These are phyloP conservation scores for Paramecium tetraurelia DNA, from an alignment of 73 alveolate genomes.

Conservation along the genomic window DNA sequence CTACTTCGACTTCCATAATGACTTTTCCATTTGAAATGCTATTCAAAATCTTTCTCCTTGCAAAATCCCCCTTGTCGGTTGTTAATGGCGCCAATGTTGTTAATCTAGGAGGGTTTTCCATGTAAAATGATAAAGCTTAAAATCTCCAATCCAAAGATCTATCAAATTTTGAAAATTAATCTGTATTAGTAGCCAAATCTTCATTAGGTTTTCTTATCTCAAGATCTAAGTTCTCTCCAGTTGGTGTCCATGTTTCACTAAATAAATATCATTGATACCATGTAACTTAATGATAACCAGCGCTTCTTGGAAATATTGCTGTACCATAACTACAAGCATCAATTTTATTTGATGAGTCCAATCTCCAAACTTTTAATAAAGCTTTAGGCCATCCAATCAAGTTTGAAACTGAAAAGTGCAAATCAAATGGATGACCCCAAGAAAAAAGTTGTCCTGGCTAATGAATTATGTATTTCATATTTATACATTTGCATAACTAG, in stretches of 20 bases:
- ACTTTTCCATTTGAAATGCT: slow-evolving; percentile 66
- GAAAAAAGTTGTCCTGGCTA: slow-evolving; percentile 67
- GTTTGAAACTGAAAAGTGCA: slow-evolving; percentile 75
- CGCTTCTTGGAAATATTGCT: slow-evolving; percentile 68
- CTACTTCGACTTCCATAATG: slow-evolving; percentile 61
- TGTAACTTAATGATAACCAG: slow-evolving; percentile 81
- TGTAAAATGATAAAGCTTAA: slow-evolving; percentile 32
- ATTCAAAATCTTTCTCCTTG: slow-evolving; percentile 51
- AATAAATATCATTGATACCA: slow-evolving; percentile 63
- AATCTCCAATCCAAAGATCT: slow-evolving; percentile 49
- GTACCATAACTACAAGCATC: slow-evolving; percentile 83
- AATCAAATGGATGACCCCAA: slow-evolving; percentile 86
- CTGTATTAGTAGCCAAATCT: slow-evolving; percentile 58
- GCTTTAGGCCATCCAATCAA: slow-evolving; percentile 75
- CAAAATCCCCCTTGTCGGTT: slow-evolving; percentile 54
- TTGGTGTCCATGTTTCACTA: slow-evolving; percentile 88
- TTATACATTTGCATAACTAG: slow-evolving; percentile 77
- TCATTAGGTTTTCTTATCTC: slow-evolving; percentile 76
- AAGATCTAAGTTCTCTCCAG: slow-evolving; percentile 80
- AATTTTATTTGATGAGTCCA: slow-evolving; percentile 85
- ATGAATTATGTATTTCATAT: neutral
- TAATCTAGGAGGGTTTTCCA: slow-evolving; percentile 53
- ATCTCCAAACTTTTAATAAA: slow-evolving; percentile 77
- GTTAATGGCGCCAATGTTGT: slow-evolving; percentile 29
- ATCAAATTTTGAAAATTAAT: slow-evolving; percentile 5